Evolutionary conservation across 2,329 filamentous ascomycete species (phyloP).

Genomic region (Sclerotiophoma versabilis): DNA sequence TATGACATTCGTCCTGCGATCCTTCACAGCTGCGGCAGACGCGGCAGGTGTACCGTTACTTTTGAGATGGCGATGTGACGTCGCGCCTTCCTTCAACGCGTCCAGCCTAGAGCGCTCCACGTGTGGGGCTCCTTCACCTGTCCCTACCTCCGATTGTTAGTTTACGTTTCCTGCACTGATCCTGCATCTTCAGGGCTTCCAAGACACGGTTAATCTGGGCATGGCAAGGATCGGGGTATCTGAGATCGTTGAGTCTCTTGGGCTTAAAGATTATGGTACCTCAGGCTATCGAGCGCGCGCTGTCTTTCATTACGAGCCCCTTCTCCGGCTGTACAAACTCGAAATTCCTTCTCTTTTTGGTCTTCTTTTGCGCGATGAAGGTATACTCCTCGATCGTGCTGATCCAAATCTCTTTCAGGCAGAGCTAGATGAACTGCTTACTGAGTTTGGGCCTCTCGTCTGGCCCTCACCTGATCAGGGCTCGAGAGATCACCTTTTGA

Average conservation of each 20-base stretch:
- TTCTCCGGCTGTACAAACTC: conserved; percentile 13
- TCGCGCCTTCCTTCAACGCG: background rate
- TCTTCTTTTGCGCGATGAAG: conserved; percentile 14
- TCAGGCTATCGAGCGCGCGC: background rate
- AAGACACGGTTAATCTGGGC: no score
- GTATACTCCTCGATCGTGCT: conserved; percentile 4
- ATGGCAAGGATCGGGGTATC: background rate
- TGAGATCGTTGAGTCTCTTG: background rate
- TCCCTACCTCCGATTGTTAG: no score
- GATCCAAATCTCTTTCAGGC: conserved; percentile 19
- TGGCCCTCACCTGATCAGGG: conserved; percentile 19
- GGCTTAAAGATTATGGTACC: background rate
- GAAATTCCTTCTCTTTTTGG: conserved; percentile 20
- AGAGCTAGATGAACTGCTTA: conserved; percentile 21
- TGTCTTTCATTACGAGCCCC: conserved; percentile 8
- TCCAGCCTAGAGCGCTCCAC: background rate
- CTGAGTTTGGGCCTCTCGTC: conserved; percentile 20
- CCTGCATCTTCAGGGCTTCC: no score
- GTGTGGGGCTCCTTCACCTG: background rate
- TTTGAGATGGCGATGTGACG: background rate
- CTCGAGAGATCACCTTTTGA: conserved; percentile 15
- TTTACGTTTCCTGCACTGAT: no score
- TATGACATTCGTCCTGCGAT: background rate
- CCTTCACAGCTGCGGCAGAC: background rate
- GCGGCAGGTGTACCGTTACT: background rate